phyloP scores from a whole-genome alignment of 441 rosid species.

The Aleurites moluccanus region DNA sequence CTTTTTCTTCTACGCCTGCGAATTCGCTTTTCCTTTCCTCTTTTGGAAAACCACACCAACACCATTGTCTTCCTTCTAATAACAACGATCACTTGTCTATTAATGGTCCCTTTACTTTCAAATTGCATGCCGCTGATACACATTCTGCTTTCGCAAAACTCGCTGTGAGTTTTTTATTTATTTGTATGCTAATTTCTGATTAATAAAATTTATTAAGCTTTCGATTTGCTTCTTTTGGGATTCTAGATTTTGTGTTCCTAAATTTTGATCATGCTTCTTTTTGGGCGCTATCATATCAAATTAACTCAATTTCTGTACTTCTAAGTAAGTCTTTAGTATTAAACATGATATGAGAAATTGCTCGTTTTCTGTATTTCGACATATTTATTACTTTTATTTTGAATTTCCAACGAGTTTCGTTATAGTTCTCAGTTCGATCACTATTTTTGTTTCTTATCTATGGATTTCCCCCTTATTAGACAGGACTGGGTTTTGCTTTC shows the following conservation, averaged over 20 bases:
- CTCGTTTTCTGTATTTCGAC: too few species aligned
- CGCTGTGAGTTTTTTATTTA: conserved; percentile 29
- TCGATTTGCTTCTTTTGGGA: neutral
- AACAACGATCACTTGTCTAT: conserved; percentile 12
- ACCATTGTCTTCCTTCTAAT: conserved; percentile 20
- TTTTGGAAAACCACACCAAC: neutral
- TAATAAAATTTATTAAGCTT: neutral
- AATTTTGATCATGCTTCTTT: neutral
- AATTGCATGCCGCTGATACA: conserved; percentile 14
- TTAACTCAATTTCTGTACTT: neutral
- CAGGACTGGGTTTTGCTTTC: too few species aligned
- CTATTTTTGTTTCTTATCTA: too few species aligned
- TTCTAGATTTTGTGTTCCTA: neutral
- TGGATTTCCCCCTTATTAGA: too few species aligned
- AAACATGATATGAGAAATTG: too few species aligned
- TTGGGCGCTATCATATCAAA: neutral
- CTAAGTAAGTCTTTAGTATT: neutral
- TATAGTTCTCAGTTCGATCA: too few species aligned
- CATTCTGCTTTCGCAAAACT: conserved; percentile 34
- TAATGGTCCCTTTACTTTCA: conserved; percentile 4
- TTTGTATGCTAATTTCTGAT: neutral
- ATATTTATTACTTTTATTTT: too few species aligned
- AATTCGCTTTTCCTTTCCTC: conserved; percentile 12
- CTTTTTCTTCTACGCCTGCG: neutral
- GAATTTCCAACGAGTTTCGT: too few species aligned